A percentile compares a stretch with the other conserved stretches of the same genome.
These are phyloP conservation scores for Cyberlindnera maclurae DNA, from an alignment of 805 yeast species.

Conservation along the genomic window DNA sequence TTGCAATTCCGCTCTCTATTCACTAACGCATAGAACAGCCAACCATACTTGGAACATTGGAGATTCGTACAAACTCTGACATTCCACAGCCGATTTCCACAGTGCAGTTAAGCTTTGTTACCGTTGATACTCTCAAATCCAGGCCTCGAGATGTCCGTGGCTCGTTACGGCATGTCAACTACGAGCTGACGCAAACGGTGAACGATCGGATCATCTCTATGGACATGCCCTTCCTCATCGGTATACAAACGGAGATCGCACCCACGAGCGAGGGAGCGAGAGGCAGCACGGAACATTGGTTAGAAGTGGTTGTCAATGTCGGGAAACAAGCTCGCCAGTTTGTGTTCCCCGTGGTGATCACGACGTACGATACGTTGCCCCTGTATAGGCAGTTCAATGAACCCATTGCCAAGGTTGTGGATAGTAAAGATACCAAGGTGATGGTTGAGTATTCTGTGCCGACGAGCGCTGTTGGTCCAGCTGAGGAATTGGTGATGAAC, in stretches of 20 bases:
- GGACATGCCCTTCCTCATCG: conserved; percentile 54
- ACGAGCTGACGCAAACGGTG: conserved; percentile 30
- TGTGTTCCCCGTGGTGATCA: conserved; percentile 46
- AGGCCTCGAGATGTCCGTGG: conserved; percentile 30
- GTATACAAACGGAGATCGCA: conserved; percentile 44
- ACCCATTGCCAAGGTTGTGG: conserved; percentile 36
- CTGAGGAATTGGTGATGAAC: conserved; percentile 37
- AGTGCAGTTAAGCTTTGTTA: conserved; percentile 41
- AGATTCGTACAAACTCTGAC: conserved; percentile 45
- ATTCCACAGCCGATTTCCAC: conserved; percentile 39
- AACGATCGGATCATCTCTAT: conserved; percentile 41
- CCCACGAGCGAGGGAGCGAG: conserved; percentile 45
- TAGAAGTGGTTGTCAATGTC: conserved; percentile 29
- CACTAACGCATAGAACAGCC: conserved; percentile 29
- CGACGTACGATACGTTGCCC: conserved; percentile 51
- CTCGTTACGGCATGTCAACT: conserved; percentile 24
- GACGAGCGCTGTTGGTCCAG: conserved; percentile 51
- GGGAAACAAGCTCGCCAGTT: conserved; percentile 8
- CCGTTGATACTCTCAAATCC: conserved; percentile 42
- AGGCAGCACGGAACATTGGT: conserved; percentile 32
- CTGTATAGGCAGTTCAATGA: conserved; percentile 48
- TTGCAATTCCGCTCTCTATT: too few relatives aligned
- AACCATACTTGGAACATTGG: conserved; percentile 49
- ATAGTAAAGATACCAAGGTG: conserved; percentile 43
- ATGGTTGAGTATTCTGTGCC: conserved; percentile 41